Percentiles rank a stretch among this genome's conserved stretches.
Evolutionary conservation across 345 rosid species (phyloP).

Genomic region (Arabidopsis arenosa): DNA sequence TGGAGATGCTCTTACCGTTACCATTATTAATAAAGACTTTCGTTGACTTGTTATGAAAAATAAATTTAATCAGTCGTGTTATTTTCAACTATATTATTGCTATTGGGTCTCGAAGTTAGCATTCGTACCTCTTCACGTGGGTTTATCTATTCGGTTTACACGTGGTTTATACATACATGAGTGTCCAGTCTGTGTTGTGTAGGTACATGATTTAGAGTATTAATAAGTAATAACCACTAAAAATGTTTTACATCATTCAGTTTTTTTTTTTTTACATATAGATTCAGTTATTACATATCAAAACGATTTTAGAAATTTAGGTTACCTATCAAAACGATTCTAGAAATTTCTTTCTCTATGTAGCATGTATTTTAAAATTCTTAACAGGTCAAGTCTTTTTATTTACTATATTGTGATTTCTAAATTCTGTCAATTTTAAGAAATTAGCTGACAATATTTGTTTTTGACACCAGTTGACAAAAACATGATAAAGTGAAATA

Average conservation of each 20-base stretch:
- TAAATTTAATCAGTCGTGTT: not conserved
- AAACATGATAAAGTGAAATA: too few species aligned
- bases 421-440: not conserved
- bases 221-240: too few species aligned
- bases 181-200: not conserved
- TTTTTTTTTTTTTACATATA: too few species aligned
- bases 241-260: too few species aligned
- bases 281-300: too few species aligned
- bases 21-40: constrained; percentile 13
- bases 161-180: constrained; percentile 18
- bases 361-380: not conserved
- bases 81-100: constrained; percentile 20
- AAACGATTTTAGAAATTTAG: too few species aligned
- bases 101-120: constrained; percentile 32
- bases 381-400: not conserved
- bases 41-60: constrained; percentile 23
- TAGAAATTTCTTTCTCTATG: too few species aligned
- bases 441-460: not conserved
- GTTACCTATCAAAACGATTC: too few species aligned
- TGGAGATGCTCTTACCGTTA: not conserved
- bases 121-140: constrained; percentile 29
- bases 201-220: not conserved
- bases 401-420: not conserved
- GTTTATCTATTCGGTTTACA: constrained; percentile 17
- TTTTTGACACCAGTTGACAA: too few species aligned